phyloP scores from a whole-genome alignment of 2,329 filamentous ascomycete genomes.

The Exophiala dermatitidis region DNA sequence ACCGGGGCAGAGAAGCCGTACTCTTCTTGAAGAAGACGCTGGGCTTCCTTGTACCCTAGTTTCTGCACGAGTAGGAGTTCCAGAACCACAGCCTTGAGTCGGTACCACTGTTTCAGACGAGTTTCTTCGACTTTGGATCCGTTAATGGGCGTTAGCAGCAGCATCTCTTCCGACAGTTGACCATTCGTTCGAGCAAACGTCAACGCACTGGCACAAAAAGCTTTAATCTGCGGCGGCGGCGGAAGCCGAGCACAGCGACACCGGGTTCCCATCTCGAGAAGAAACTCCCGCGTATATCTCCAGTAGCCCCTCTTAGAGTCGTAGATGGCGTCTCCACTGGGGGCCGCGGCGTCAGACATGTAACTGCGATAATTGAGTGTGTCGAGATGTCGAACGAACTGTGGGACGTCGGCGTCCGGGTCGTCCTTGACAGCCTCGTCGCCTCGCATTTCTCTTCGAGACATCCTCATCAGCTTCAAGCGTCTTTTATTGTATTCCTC shows the following conservation, averaged over 20 bases:
- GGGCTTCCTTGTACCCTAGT: constrained; percentile 3
- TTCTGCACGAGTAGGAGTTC: constrained; percentile 10
- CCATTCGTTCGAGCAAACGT: constrained; percentile 14
- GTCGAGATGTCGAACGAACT: constrained; percentile 26
- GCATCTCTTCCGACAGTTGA: constrained; percentile 8
- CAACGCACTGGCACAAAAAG: not conserved
- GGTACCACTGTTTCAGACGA: constrained; percentile 8
- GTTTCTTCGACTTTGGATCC: constrained; percentile 1
- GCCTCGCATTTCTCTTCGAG: constrained; percentile 25
- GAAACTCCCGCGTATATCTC: constrained; percentile 19
- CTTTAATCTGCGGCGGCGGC: not conserved
- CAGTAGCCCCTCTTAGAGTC: constrained; percentile 26
- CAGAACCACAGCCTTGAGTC: constrained; percentile 8
- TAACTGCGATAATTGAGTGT: constrained; percentile 25
- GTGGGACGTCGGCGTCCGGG: constrained; percentile 21
- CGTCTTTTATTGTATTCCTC: constrained; percentile 25
- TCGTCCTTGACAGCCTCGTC: constrained; percentile 23
- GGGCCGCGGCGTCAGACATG: constrained; percentile 16
- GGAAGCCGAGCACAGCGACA: constrained; percentile 3
- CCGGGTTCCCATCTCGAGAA: constrained; percentile 7
- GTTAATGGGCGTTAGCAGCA: not conserved
- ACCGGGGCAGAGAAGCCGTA: constrained; percentile 12
- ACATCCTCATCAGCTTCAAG: constrained; percentile 20
- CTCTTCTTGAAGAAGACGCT: constrained; percentile 6
- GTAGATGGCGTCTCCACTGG: constrained; percentile 22